Conservation (phyloP, 805 yeast genomes). For the Soucietia sequanensis region DNA sequence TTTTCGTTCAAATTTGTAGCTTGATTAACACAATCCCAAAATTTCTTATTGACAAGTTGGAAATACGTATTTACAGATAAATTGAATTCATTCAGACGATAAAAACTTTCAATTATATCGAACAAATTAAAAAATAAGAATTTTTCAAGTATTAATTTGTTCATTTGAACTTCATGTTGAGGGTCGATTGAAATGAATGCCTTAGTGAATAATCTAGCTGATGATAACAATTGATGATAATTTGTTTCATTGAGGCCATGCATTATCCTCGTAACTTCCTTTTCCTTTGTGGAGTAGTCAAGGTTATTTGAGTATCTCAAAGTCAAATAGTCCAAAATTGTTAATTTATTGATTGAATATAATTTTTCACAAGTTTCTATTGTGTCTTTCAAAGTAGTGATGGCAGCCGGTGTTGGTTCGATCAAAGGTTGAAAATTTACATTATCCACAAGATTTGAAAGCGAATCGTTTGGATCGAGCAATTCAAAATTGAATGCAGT, state of each 20-base stretch:
- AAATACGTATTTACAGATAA: conserved; percentile 9
- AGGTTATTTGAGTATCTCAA: conserved; percentile 16
- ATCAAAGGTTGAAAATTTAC: conserved; percentile 7
- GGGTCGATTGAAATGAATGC: conserved; percentile 16
- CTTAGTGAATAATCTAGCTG: conserved; percentile 18
- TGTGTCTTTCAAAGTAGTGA: conserved; percentile 16
- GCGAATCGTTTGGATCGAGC: background rate
- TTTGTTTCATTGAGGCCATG: conserved; percentile 21
- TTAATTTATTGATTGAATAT: conserved; percentile 33
- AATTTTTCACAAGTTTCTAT: conserved; percentile 31
- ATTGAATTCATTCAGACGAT: conserved; percentile 7
- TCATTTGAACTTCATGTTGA: conserved; percentile 11
- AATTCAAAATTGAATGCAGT: background rate
- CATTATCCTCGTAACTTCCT: conserved; percentile 26
- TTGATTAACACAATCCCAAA: conserved; percentile 32
- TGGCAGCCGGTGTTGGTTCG: conserved; percentile 14
- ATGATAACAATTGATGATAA: conserved; percentile 16
- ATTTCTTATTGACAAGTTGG: conserved; percentile 20
- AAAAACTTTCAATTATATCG: conserved; percentile 17
- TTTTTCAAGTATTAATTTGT: conserved; percentile 24
- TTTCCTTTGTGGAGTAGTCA: conserved; percentile 14
- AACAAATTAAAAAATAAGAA: conserved; percentile 27
- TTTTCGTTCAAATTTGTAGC: conserved; percentile 34
- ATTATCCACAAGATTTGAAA: background rate
- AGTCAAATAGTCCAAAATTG: conserved; percentile 26